Evolutionary conservation across 768 basidiomycete species (phyloP).

Genomic region (Agaricus sinodeliciosus): DNA sequence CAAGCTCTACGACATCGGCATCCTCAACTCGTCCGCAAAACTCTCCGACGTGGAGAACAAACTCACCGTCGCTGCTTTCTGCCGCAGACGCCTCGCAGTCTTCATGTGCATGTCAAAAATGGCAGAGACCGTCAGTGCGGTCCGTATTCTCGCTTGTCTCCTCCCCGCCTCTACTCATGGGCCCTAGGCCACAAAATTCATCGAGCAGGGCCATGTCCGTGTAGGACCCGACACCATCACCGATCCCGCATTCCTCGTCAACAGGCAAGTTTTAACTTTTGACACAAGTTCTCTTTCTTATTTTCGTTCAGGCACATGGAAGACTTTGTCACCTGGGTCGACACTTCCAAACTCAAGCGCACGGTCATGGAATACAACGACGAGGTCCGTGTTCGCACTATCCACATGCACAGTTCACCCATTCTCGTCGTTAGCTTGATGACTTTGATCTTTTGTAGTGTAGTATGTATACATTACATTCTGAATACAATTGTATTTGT

Average conservation of each 20-base stretch:
- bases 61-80: constrained; percentile 92
- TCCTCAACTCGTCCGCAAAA: constrained; percentile 81
- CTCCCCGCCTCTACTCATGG: constrained; percentile 1
- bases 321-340: constrained; percentile 99
- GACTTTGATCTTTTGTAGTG: constrained; percentile 81
- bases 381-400: constrained; percentile 46
- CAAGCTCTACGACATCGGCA: constrained; percentile 96
- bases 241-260: constrained; percentile 94
- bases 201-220: constrained; percentile 97
- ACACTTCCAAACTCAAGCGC: constrained; percentile 93
- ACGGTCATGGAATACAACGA: constrained; percentile 96
- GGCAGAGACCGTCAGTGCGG: constrained; percentile 92
- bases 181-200: constrained; percentile 85
- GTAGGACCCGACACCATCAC: constrained; percentile 95
- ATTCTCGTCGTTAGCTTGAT: constrained; percentile 56
- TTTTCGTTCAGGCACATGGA: constrained; percentile 75
- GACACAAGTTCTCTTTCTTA: constrained; percentile 6
- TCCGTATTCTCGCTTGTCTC: constrained; percentile 33
- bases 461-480: not conserved
- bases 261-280: constrained; percentile 36
- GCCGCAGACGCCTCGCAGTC: constrained; percentile 85
- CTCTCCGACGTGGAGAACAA: constrained; percentile 95
- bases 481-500: not conserved
- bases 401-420: not conserved
- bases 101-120: constrained; percentile 90